Percentiles rank a stretch among this genome's conserved stretches.
phyloP scores from a whole-genome alignment of 257 asterid genomes.

The Nicotiana attenuata region DNA sequence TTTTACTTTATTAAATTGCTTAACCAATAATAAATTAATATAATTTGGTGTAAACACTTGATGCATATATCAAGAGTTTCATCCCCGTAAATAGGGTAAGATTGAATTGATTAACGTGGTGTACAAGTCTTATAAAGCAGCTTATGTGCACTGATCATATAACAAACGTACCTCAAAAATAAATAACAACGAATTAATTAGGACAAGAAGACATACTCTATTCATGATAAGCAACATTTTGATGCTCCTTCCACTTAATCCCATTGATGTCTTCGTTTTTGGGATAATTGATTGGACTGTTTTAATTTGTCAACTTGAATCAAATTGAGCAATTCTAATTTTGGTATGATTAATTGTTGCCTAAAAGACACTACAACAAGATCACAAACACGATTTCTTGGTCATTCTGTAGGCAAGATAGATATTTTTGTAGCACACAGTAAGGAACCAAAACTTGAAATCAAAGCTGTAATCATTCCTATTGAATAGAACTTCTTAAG shows the following conservation, averaged over 20 bases:
- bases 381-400: neutral
- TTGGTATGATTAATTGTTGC: neutral
- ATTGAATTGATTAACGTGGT: neutral
- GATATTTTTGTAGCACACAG: neutral
- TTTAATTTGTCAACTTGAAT: too few species aligned
- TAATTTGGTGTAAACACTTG: too few species aligned
- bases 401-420: neutral
- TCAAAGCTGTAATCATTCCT: too few species aligned
- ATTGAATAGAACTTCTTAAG: too few species aligned
- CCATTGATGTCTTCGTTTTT: neutral
- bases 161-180: neutral
- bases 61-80: neutral
- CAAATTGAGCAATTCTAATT: neutral
- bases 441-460: neutral
- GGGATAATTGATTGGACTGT: neutral
- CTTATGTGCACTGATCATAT: neutral
- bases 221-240: neutral
- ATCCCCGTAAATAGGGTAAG: neutral
- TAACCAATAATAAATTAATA: too few species aligned
- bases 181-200: neutral
- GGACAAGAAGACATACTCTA: neutral
- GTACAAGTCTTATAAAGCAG: neutral
- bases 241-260: neutral
- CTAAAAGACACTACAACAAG: neutral
- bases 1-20: too few species aligned